Conservation (phyloP, 495 filamentous ascomycete genomes). For the Daldinia vernicosa region DNA sequence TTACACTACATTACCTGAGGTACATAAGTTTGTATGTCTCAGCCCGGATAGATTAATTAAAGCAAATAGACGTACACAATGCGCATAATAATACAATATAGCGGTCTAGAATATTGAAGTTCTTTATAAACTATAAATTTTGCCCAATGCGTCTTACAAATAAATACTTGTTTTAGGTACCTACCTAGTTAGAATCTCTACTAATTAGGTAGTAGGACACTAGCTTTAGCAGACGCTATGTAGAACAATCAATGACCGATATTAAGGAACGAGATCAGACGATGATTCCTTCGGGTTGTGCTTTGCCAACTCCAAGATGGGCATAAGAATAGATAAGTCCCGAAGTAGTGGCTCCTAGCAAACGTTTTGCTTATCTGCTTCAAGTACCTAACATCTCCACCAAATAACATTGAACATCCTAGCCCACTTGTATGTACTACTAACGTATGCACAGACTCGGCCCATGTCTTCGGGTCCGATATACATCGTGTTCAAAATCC, state of each 20-base stretch:
- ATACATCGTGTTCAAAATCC: background rate
- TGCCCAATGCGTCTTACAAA: background rate
- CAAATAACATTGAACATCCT: too few species aligned
- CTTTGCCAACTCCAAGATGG: background rate
- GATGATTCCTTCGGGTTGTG: slow-evolving; percentile 22
- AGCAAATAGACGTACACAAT: background rate
- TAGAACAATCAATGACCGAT: background rate
- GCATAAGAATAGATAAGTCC: background rate
- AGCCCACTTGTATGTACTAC: too few species aligned
- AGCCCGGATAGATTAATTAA: background rate
- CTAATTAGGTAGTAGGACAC: background rate
- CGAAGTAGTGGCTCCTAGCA: background rate
- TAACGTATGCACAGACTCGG: background rate
- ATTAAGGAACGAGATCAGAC: slow-evolving; percentile 8
- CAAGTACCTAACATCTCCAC: too few species aligned
- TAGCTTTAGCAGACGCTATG: background rate
- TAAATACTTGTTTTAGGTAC: background rate
- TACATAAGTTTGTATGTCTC: background rate
- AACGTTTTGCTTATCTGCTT: background rate
- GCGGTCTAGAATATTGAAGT: background rate
- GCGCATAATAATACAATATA: background rate
- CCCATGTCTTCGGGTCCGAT: slow-evolving; percentile 3
- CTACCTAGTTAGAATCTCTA: too few species aligned
- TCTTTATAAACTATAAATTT: background rate
- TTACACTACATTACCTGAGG: slow-evolving; percentile 3